Base-by-base conservation (phyloP, 2,329 filamentous ascomycete species). In the Xylaria sp. region DNA sequence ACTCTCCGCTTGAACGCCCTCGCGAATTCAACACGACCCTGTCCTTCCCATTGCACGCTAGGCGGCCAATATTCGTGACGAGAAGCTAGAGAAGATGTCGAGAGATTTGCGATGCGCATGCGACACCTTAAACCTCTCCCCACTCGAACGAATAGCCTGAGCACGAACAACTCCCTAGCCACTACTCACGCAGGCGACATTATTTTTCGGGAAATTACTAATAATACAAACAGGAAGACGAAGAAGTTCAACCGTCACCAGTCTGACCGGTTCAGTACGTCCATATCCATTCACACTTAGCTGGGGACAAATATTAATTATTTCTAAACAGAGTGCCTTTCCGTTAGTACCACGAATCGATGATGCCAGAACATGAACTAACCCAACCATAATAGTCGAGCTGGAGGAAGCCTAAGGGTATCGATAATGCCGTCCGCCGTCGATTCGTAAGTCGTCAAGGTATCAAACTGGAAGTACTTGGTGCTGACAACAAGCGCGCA, bases 331-430 rank as follows among this genome's bases (percentile, higher is more conserved):
- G 64, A 66, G 64, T 61, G 64, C 51, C 61, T 66, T 64, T 21
- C 61, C 40, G 64, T 66, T 57, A 64, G 64, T 66, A 41, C 4
- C 21, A 41, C 27, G 33, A 54, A 43, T 48, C 29, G 38, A 40
- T 15, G 29, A 40, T 25, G 7, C 13, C 6, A 19, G 13, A 43
- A 57, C n/a, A 17, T 35, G 15, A 47, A 54, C 55, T 66, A 59
- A 66, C 9, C 4, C 19, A 17, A 13, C 23, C 40, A 11, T 43
- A 23, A 31, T 21, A 66, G 68, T 54, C 65, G 87, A 87, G 33
- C 53, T 99, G 95, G 95, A 91, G 95, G 85, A 99, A 98, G 88
- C 95, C 95, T 74, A 99, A 99, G 92, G 95, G 95, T 92, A 99
- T 99, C 83, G 95, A 99, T 85, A 96, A 93, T 87, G 86, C 91